Conservation (phyloP, 2,329 filamentous ascomycete species). For the Cladophialophora bantiana region DNA sequence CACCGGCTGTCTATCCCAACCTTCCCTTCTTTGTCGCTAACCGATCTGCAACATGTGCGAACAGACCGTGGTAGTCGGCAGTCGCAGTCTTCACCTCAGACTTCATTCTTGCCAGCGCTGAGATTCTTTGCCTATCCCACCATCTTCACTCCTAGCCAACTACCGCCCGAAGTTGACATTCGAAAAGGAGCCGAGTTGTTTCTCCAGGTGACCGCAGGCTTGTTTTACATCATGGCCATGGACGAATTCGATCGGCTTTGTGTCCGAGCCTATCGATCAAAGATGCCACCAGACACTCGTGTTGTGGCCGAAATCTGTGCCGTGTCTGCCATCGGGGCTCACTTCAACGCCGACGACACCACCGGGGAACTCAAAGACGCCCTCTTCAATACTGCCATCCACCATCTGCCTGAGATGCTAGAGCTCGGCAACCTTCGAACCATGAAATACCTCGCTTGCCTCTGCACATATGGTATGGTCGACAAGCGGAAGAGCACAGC, state of each 20-base stretch:
- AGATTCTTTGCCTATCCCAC: background rate
- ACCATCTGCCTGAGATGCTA: background rate
- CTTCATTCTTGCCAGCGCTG: background rate
- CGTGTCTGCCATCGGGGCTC: background rate
- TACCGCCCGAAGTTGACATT: background rate
- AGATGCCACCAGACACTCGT: background rate
- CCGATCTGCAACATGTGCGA: background rate
- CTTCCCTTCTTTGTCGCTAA: background rate
- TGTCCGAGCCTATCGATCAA: background rate
- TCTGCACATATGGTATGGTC: background rate
- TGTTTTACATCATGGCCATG: conserved; percentile 1
- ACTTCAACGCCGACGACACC: conserved; percentile 1
- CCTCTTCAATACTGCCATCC: background rate
- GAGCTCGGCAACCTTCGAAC: background rate
- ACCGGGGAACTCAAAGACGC: conserved; percentile 4
- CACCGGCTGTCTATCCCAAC: background rate
- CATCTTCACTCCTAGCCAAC: background rate
- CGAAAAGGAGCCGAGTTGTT: background rate
- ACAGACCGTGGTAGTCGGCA: background rate
- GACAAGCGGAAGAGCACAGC: conserved; percentile 2
- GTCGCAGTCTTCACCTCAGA: background rate
- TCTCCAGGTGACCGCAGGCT: background rate
- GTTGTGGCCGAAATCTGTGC: background rate
- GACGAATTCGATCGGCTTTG: conserved; percentile 1
- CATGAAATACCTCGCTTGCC: conserved; percentile 2